phyloP scores from a whole-genome alignment of 371 early-diverging fungal genomes.

The Rhizopus microsporus region DNA sequence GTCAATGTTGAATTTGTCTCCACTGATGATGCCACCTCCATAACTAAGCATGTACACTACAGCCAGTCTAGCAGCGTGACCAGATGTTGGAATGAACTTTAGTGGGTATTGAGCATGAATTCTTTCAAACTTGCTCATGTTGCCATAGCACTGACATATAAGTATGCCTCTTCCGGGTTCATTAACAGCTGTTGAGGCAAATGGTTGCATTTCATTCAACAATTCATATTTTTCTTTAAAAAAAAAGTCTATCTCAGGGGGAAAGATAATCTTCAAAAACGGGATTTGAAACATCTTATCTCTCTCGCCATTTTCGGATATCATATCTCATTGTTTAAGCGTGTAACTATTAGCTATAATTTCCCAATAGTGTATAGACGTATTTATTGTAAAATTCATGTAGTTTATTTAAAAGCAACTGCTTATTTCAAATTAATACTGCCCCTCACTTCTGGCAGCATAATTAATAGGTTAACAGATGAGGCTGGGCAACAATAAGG shows the following conservation, averaged over 20 bases:
- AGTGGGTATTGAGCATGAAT: slow-evolving; percentile 54
- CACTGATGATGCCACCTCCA: slow-evolving; percentile 80
- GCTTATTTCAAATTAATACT: no score
- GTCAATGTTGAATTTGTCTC: slow-evolving; percentile 61
- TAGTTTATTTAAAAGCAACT: no score
- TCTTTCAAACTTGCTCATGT: slow-evolving; percentile 35
- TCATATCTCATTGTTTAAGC: no score
- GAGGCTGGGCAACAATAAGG: no score
- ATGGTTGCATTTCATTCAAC: slow-evolving; percentile 19
- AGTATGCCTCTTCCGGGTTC: slow-evolving; percentile 44
- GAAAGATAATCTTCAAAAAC: background rate
- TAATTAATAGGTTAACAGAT: no score
- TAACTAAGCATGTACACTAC: slow-evolving; percentile 65
- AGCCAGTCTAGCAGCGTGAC: slow-evolving; percentile 41
- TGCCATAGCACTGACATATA: slow-evolving; percentile 34
- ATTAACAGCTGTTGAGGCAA: slow-evolving; percentile 23
- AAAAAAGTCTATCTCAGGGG: background rate
- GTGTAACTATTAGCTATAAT: no score
- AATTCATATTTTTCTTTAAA: background rate
- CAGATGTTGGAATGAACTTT: slow-evolving; percentile 48
- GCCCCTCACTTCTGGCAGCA: no score
- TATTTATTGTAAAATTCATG: no score
- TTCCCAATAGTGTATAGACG: no score
- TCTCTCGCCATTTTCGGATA: no score
- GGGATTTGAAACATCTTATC: no score